phyloP scores from a whole-genome alignment of 2,329 filamentous ascomycete species.

The Microsporum ferrugineum region DNA sequence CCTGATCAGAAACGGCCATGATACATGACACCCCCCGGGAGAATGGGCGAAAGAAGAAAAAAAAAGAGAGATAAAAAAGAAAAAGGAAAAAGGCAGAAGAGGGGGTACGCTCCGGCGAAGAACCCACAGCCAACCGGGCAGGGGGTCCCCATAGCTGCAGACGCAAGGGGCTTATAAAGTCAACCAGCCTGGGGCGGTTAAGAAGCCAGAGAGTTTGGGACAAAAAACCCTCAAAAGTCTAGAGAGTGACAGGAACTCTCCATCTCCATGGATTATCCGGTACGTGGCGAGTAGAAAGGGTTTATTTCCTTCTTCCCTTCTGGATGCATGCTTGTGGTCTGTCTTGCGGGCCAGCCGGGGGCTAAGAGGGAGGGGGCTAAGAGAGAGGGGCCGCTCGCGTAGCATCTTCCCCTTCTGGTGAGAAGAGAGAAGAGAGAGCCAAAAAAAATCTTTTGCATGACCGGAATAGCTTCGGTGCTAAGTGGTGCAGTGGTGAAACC shows the following conservation, averaged over 20 bases:
- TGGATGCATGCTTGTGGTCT: no score
- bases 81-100: neutral
- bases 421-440: no score
- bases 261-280: no score
- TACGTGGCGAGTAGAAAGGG: no score
- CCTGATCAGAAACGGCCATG: neutral
- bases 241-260: no score
- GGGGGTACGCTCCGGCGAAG: neutral
- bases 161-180: slow-evolving; percentile 1
- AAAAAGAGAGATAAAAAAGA: neutral
- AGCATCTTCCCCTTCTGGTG: no score
- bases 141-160: neutral
- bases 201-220: neutral
- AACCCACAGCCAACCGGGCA: neutral
- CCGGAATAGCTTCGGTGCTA: neutral
- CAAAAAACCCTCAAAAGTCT: neutral
- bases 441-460: neutral
- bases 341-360: neutral
- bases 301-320: no score
- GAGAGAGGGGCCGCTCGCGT: neutral
- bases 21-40: neutral
- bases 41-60: neutral
- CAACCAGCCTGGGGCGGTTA: neutral
- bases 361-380: neutral
- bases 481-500: slow-evolving; percentile 3